Conservation (phyloP, 169 alveolate species). For the Perkinsus marinus region DNA sequence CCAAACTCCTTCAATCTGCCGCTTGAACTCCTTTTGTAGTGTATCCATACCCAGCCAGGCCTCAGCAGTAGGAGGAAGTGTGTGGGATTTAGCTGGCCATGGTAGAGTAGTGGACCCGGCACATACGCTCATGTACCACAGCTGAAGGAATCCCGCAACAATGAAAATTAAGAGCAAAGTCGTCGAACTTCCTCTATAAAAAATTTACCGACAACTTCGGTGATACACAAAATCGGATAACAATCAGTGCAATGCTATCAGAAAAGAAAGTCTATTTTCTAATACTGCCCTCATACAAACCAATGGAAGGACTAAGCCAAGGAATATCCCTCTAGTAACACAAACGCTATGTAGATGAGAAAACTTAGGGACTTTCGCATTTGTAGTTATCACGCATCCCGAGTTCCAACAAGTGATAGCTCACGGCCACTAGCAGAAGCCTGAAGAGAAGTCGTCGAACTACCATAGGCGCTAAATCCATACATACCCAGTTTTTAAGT, state of each 20-base stretch:
- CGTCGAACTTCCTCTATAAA: no score
- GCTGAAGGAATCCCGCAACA: no score
- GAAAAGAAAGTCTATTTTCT: no score
- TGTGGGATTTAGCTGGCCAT: not conserved
- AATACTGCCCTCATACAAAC: no score
- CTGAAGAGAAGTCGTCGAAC: not conserved
- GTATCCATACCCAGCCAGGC: not conserved
- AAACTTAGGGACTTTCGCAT: no score
- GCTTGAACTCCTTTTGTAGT: not conserved
- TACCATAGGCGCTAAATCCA: not conserved
- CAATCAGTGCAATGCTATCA: no score
- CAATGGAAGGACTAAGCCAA: no score
- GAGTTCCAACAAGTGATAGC: not conserved
- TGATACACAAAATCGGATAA: no score
- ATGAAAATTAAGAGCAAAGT: no score
- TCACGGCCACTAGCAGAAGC: not conserved
- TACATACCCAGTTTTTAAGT: not conserved
- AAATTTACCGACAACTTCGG: no score
- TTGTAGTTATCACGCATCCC: not conserved
- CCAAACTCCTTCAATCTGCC: not conserved
- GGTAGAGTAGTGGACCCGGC: not conserved
- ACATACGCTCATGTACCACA: not conserved
- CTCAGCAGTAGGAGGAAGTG: not conserved
- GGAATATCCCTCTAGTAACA: no score
- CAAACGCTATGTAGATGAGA: no score